Percentiles rank a stretch among this genome's conserved stretches.
phyloP scores from a whole-genome alignment of 441 rosid genomes.

The Populus tomentosa region DNA sequence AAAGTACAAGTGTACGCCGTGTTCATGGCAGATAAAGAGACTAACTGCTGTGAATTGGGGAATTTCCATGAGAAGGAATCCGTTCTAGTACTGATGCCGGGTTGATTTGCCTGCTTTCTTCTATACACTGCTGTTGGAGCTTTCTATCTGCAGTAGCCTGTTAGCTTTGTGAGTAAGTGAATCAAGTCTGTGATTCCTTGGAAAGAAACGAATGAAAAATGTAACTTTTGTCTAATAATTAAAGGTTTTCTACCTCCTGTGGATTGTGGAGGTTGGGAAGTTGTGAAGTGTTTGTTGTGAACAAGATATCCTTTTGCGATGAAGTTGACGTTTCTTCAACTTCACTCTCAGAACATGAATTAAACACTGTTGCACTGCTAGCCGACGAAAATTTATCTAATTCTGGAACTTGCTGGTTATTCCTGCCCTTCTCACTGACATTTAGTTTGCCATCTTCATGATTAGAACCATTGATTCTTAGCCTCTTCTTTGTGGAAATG shows the following conservation, averaged over 20 bases:
- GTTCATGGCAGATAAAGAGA: background rate
- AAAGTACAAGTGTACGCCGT: background rate
- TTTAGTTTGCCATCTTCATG: conserved; percentile 13
- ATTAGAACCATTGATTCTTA: conserved; percentile 14
- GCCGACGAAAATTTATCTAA: conserved; percentile 30
- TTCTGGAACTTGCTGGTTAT: conserved; percentile 24
- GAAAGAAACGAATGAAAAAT: background rate
- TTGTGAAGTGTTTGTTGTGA: conserved; percentile 4
- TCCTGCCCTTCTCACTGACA: conserved; percentile 12
- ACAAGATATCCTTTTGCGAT: conserved; percentile 1
- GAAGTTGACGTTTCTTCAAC: conserved; percentile 31
- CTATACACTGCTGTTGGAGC: conserved; percentile 16
- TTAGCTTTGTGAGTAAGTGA: conserved; percentile 20
- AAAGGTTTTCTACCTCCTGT: conserved; percentile 24
- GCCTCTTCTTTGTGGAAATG: conserved; percentile 17
- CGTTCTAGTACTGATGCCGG: conserved; percentile 27
- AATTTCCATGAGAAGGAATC: conserved; percentile 17
- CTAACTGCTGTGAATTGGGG: conserved; percentile 17
- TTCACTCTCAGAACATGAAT: conserved; percentile 40
- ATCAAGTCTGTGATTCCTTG: background rate
- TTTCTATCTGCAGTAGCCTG: conserved; percentile 34
- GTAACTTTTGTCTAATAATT: background rate
- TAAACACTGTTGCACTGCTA: conserved; percentile 31
- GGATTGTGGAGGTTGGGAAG: conserved; percentile 7
- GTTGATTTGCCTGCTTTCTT: conserved; percentile 26